Evolutionary conservation across 805 yeast genomes (phyloP), one percentile per base, ranked within the genome.

Genomic region (Ogataea paraovalis): DNA sequence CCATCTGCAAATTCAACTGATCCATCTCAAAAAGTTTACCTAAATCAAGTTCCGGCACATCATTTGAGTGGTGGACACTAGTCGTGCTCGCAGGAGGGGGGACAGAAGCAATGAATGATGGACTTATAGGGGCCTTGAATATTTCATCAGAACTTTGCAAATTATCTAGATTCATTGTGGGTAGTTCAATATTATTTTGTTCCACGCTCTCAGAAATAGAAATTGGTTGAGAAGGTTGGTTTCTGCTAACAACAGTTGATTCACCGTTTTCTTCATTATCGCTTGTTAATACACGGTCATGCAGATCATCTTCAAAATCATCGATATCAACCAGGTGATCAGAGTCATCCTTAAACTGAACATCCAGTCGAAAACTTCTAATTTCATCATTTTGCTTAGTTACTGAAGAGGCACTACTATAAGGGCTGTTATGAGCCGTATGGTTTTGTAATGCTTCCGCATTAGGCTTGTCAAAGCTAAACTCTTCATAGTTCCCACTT

Each of bases 1-100:
- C 76, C 81, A 87, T 82, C 65, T 90, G 96, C 39, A 75, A 74
- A 55, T 78, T 79, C 47, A 94, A 70, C 64, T 94, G 99, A 66
- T 94, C 99, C 44, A 64, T 68, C 49, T 82, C 85, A 43, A 85
- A 75, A 36, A 94, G 69, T 41, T 13, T 34, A 10, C 38, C 21
- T 16, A 34, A 16, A 34, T 34, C 38, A 7, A 34, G 38, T 18
- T 16, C 16, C 5, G 20, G 19, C 8, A 30, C 16, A n/a, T 6
- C 9, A 34, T 12, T 4, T 18, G 6, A 10, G 28, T 7, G 10
- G 7, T 25, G 10, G 10, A 10, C 28, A 25, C 7, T 7, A 7
- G 28, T 30, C 6, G 34, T 8, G 12, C 6, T 30, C 16, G 34
- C 12, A 30, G 21, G 7, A 16, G 38, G 38, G 16, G 21, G 20